These are phyloP conservation scores for Marasmius oreades DNA, from an alignment of 1,284 basidiomycete species.

Conservation along the genomic window DNA sequence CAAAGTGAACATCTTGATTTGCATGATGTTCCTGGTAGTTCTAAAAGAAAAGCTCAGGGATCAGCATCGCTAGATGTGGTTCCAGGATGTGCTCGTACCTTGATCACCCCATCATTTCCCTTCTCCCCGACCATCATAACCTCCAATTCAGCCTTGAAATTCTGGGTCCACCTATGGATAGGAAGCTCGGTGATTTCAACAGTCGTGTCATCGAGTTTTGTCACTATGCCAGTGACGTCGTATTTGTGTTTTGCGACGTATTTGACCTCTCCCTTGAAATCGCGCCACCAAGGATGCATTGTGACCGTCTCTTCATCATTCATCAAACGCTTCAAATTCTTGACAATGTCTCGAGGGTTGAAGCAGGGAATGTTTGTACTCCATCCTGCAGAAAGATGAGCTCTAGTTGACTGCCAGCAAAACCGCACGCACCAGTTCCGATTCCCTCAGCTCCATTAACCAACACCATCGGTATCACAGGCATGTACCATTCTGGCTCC, in stretches of 20 bases:
- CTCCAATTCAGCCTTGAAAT: slow-evolving; percentile 91
- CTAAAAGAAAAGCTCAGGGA: slow-evolving; percentile 35
- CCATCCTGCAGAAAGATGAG: slow-evolving; percentile 67
- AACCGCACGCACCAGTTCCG: slow-evolving; percentile 72
- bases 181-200: slow-evolving; percentile 96
- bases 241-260: slow-evolving; percentile 82
- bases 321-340: slow-evolving; percentile 88
- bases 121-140: slow-evolving; percentile 70
- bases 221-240: slow-evolving; percentile 76
- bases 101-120: slow-evolving; percentile 55
- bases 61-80: too few relatives aligned
- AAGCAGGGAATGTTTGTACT: slow-evolving; percentile 92
- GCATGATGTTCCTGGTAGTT: slow-evolving; percentile 97
- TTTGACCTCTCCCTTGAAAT: slow-evolving; percentile 89
- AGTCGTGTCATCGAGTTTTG: slow-evolving; percentile 83
- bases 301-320: slow-evolving; percentile 77
- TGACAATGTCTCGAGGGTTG: slow-evolving; percentile 90
- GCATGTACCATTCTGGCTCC: slow-evolving; percentile 96
- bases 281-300: slow-evolving; percentile 98
- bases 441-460: slow-evolving; percentile 98
- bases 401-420: slow-evolving; percentile 3
- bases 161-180: slow-evolving; percentile 93
- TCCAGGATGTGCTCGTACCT: slow-evolving; percentile 37
- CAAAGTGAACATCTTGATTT: slow-evolving; percentile 90
- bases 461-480: slow-evolving; percentile 85